These are phyloP conservation scores for Chenopodium quinoa DNA, from an alignment of 148 eudicot species.

Conservation along the genomic window DNA sequence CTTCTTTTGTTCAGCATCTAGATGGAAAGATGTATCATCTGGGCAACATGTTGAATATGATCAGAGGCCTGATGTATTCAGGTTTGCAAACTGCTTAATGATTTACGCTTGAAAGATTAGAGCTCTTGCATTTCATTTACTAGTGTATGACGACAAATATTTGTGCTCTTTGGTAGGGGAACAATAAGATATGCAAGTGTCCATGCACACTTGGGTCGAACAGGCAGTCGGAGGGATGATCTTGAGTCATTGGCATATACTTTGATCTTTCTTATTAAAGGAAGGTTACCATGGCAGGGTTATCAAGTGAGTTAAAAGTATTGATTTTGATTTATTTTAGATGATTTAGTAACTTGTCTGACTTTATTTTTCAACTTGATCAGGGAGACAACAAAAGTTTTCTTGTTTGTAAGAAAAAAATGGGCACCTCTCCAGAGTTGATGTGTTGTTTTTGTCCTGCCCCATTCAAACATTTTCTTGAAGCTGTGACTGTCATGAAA, in stretches of 20 bases:
- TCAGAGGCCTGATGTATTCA: slow-evolving; percentile 96
- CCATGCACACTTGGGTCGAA: slow-evolving; percentile 94
- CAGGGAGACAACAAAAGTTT: slow-evolving; percentile 98
- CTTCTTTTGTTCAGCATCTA: slow-evolving; percentile 61
- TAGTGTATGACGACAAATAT: neutral
- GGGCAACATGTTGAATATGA: slow-evolving; percentile 90
- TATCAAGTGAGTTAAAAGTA: slow-evolving; percentile 56
- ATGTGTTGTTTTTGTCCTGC: slow-evolving; percentile 97
- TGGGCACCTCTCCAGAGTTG: slow-evolving; percentile 88
- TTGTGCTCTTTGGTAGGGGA: slow-evolving; percentile 51
- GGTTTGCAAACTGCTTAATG: slow-evolving; percentile 44
- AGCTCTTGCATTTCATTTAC: slow-evolving; percentile 1
- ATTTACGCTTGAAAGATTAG: neutral
- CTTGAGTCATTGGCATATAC: slow-evolving; percentile 85
- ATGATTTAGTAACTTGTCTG: slow-evolving; percentile 10
- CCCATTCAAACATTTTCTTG: slow-evolving; percentile 82
- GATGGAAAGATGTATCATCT: slow-evolving; percentile 85
- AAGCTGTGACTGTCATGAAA: slow-evolving; percentile 89
- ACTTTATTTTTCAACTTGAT: slow-evolving; percentile 19
- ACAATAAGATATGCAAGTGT: slow-evolving; percentile 98
- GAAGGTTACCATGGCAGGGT: slow-evolving; percentile 87
- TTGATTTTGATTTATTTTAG: slow-evolving; percentile 9
- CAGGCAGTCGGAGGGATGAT: slow-evolving; percentile 89
- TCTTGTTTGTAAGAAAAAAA: slow-evolving; percentile 82
- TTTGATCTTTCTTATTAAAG: slow-evolving; percentile 66